Percentiles rank a stretch among this genome's conserved stretches.
These are phyloP conservation scores for Corchorus olitorius DNA, from an alignment of 345 rosid species.

Conservation along the genomic window DNA sequence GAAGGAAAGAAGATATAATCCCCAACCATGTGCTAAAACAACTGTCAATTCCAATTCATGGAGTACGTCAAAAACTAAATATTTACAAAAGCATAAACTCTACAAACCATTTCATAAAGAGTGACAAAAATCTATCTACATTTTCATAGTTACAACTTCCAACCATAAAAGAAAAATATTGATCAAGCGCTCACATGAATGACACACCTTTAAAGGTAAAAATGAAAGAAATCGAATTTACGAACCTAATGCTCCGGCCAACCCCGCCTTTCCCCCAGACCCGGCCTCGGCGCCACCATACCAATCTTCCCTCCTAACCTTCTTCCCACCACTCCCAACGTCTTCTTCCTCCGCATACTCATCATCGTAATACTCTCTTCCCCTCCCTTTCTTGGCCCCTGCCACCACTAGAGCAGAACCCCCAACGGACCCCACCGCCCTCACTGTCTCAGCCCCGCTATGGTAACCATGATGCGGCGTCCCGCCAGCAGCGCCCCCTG, in stretches of 20 bases:
- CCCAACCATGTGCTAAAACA: background rate
- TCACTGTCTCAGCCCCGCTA: constrained; percentile 40
- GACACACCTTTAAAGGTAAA: background rate
- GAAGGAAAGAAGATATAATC: background rate
- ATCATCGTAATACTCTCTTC: constrained; percentile 62
- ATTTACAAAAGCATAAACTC: background rate
- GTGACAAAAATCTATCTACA: background rate
- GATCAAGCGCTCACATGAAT: constrained; percentile 1
- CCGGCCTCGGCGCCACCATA: constrained; percentile 40
- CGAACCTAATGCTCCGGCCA: constrained; percentile 56
- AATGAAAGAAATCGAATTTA: constrained; percentile 5
- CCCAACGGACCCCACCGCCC: constrained; percentile 33
- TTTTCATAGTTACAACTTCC: background rate
- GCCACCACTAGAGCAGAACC: constrained; percentile 17
- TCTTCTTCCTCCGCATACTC: constrained; percentile 59
- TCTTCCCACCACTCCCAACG: constrained; percentile 70
- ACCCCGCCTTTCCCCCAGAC: constrained; percentile 58
- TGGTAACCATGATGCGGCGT: constrained; percentile 55
- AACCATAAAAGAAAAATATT: background rate
- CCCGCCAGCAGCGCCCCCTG: constrained; percentile 33
- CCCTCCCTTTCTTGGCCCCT: constrained; percentile 64
- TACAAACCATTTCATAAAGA: background rate
- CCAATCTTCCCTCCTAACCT: constrained; percentile 71
- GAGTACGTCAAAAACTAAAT: background rate
- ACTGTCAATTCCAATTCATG: background rate